phyloP scores from a whole-genome alignment of 2,329 filamentous ascomycete species.

The Paracamarosporium sp. region DNA sequence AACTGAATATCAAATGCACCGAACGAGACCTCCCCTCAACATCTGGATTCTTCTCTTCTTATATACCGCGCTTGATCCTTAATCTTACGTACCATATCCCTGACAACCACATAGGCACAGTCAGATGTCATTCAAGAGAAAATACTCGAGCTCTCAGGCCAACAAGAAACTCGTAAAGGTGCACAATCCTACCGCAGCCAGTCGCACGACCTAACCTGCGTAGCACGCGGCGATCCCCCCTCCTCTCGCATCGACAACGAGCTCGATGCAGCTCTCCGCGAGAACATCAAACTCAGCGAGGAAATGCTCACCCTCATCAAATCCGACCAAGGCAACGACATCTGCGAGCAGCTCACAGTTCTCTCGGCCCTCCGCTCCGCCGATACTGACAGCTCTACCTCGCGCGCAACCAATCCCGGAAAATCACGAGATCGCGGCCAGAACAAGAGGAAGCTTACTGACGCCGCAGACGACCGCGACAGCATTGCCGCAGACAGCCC shows the following conservation, averaged over 20 bases:
- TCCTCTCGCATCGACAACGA: constrained; percentile 52
- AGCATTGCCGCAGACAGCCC: constrained; percentile 48
- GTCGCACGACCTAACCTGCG: constrained; percentile 14
- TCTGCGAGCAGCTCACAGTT: constrained; percentile 53
- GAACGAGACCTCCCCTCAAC: neutral
- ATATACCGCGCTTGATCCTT: too few relatives aligned
- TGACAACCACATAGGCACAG: constrained; percentile 30
- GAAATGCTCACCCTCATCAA: constrained; percentile 53
- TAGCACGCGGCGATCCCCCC: constrained; percentile 43
- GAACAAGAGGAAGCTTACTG: constrained; percentile 46
- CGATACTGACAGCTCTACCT: constrained; percentile 45
- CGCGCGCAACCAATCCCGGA: constrained; percentile 44
- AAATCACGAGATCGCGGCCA: constrained; percentile 45
- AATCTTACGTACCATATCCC: too few relatives aligned
- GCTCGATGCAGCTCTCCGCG: constrained; percentile 54
- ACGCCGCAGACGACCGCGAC: constrained; percentile 44
- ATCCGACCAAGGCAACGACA: constrained; percentile 50
- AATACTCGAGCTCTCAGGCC: constrained; percentile 34
- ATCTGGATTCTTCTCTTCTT: too few relatives aligned
- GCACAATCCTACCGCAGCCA: neutral
- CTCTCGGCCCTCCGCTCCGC: constrained; percentile 56
- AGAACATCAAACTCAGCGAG: constrained; percentile 56
- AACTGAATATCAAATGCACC: neutral
- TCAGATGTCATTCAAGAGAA: constrained; percentile 40
- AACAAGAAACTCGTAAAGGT: constrained; percentile 39